Evolutionary conservation across 306 rosid species (phyloP).

Genomic region (Cucumis sativus): Cucumber_9930_V3 NC_026661.2:17155001-17155500

Average conservation of each 20-base stretch:
- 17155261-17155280: slow-evolving; percentile 16
- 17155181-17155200: slow-evolving; percentile 1
- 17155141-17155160: slow-evolving; percentile 7
- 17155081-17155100: slow-evolving; percentile 80
- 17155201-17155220: neutral
- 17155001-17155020: slow-evolving; percentile 67
- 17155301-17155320: neutral
- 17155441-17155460: neutral
- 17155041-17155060: slow-evolving; percentile 66
- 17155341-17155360: neutral
- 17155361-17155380: neutral
- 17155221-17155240: neutral
- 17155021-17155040: slow-evolving; percentile 58
- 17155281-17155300: neutral
- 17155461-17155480: neutral
- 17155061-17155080: slow-evolving; percentile 69
- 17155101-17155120: slow-evolving; percentile 43
- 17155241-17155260: neutral
- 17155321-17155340: neutral
- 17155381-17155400: neutral
- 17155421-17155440: neutral
- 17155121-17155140: slow-evolving; percentile 27
- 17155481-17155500: neutral
- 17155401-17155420: neutral
- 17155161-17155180: neutral